Conservation (phyloP, 768 basidiomycete genomes). For the Auriculariales sp. region DNA sequence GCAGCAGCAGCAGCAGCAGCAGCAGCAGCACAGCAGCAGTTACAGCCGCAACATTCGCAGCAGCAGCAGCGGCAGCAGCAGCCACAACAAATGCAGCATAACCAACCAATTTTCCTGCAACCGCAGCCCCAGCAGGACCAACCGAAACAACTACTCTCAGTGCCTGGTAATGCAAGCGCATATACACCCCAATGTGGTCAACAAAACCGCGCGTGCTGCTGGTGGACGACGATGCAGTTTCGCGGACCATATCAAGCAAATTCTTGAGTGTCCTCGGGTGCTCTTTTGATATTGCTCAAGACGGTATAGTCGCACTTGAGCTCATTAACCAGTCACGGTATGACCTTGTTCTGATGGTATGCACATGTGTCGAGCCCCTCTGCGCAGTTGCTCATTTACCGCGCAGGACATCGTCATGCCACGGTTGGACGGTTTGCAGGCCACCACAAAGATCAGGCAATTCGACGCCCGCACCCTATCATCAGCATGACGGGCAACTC, state of each 20-base stretch:
- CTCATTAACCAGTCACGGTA: conserved; percentile 60
- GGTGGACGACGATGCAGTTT: conserved; percentile 93
- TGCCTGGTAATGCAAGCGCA: too few species aligned
- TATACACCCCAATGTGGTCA: not conserved
- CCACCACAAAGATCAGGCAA: conserved; percentile 84
- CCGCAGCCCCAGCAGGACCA: too few species aligned
- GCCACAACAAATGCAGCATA: not conserved
- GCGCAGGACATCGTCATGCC: conserved; percentile 81
- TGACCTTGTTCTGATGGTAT: conserved; percentile 88
- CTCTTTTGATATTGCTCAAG: conserved; percentile 85
- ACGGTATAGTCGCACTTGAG: conserved; percentile 81
- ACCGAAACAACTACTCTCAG: too few species aligned
- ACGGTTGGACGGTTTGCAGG: conserved; percentile 73
- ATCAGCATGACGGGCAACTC: conserved; percentile 97
- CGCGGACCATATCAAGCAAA: conserved; percentile 76
- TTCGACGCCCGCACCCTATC: conserved; percentile 95
- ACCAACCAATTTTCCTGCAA: not conserved
- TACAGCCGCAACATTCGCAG: too few species aligned
- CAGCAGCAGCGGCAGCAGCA: not conserved
- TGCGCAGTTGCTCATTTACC: not conserved
- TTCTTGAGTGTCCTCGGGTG: conserved; percentile 94
- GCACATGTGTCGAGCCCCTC: not conserved
- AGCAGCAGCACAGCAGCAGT: not conserved
- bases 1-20: not conserved
- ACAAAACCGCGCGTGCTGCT: conserved; percentile 64